A percentile compares a stretch with the other conserved stretches of the same genome.
These are phyloP conservation scores for Ascoidea tarda DNA, from an alignment of 805 yeast genomes.

Conservation along the genomic window DNA sequence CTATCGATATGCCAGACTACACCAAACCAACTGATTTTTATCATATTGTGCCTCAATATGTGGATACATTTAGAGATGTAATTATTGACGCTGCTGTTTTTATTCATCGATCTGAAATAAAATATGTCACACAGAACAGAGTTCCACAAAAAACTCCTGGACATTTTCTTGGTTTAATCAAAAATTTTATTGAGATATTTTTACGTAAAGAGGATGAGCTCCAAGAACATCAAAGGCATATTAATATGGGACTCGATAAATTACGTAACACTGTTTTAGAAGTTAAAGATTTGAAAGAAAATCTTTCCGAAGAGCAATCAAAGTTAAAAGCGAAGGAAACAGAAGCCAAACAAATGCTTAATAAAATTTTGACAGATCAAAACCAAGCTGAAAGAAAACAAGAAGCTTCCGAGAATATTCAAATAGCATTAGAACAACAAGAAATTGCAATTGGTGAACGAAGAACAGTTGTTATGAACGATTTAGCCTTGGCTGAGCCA, in stretches of 20 bases:
- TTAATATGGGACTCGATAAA: conserved; percentile 59
- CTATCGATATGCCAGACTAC: conserved; percentile 37
- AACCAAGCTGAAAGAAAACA: conserved; percentile 86
- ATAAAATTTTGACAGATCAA: conserved; percentile 69
- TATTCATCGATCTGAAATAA: conserved; percentile 25
- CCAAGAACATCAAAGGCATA: conserved; percentile 58
- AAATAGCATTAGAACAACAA: conserved; percentile 52
- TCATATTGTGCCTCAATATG: conserved; percentile 1
- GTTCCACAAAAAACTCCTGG: conserved; percentile 30
- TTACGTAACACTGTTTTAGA: conserved; percentile 64
- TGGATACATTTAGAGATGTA: conserved; percentile 25
- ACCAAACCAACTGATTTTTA: conserved; percentile 17
- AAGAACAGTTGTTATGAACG: conserved; percentile 37
- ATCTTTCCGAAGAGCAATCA: conserved; percentile 37
- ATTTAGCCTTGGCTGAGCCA: conserved; percentile 34
- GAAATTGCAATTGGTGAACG: conserved; percentile 45
- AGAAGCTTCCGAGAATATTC: conserved; percentile 71
- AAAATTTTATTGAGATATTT: conserved; percentile 29
- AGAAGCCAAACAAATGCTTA: conserved; percentile 60
- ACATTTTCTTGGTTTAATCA: conserved; percentile 35
- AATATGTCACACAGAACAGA: conserved; percentile 5
- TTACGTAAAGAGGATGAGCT: conserved; percentile 28
- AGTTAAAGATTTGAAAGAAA: conserved; percentile 43
- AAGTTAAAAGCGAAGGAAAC: conserved; percentile 39
- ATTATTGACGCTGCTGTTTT: conserved; percentile 30